phyloP scores from a whole-genome alignment of 2,329 filamentous ascomycete species.

The Colletotrichum lindemuthianum region DNA sequence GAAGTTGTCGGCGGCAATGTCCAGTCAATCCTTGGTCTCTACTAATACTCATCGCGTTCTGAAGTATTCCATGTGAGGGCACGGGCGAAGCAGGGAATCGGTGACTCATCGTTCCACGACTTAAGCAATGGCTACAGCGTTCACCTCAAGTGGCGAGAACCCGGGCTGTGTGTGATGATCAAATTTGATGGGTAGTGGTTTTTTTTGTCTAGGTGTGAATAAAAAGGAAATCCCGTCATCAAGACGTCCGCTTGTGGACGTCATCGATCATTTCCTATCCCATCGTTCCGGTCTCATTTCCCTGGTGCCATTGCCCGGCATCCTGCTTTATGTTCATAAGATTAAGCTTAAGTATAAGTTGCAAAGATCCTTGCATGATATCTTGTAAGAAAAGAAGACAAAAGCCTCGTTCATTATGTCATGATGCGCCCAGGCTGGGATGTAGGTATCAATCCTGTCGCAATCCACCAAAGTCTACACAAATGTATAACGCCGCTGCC shows the following conservation, averaged over 20 bases:
- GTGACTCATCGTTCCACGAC: too few relatives aligned
- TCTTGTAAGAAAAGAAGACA: slow-evolving; percentile 12
- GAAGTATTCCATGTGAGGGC: too few relatives aligned
- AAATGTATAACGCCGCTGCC: slow-evolving; percentile 25
- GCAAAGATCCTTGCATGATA: slow-evolving; percentile 12
- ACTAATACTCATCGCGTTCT: too few relatives aligned
- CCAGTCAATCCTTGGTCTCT: too few relatives aligned
- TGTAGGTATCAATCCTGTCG: slow-evolving; percentile 32
- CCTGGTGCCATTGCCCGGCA: not conserved
- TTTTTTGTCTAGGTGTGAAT: slow-evolving; percentile 10
- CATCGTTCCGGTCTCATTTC: not conserved
- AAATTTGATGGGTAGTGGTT: not conserved
- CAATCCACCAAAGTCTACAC: slow-evolving; percentile 36
- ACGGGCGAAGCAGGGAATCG: too few relatives aligned
- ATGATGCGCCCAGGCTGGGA: slow-evolving; percentile 23
- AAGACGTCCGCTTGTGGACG: not conserved
- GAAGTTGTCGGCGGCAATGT: too few relatives aligned
- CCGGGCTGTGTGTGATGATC: too few relatives aligned
- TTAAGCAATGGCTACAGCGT: too few relatives aligned
- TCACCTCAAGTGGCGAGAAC: too few relatives aligned
- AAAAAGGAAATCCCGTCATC: slow-evolving; percentile 12
- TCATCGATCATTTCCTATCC: slow-evolving; percentile 20
- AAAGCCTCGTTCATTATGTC: slow-evolving; percentile 13
- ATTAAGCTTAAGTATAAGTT: slow-evolving; percentile 26
- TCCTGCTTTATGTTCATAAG: not conserved